Evolutionary conservation across 1,284 basidiomycete species (phyloP), one percentile per base, ranked within the genome.

Genomic region (Trametes sp.): DNA sequence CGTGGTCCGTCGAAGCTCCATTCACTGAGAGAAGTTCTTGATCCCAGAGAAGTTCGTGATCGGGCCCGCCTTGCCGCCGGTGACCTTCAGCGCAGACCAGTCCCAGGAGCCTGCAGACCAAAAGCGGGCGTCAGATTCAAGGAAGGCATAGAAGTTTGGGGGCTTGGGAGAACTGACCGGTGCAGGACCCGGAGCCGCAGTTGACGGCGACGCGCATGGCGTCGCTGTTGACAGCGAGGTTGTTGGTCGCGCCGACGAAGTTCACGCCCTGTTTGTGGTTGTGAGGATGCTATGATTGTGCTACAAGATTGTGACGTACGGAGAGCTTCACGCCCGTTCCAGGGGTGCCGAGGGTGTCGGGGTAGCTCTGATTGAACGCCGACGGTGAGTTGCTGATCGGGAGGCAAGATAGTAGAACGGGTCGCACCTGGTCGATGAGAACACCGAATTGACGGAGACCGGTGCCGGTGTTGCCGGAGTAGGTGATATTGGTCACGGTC

Each of bases 1-100:
- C n/a, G n/a, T n/a, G n/a, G n/a, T n/a, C n/a, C n/a, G n/a, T n/a
- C n/a, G n/a, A n/a, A n/a, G n/a, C n/a, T n/a, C n/a, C n/a, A n/a
- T 16, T 74, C 70, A 79, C 62, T 76, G 68, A 38, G 57, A 68
- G 70, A 77, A 82, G 44, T 76, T 75, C 33, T 38, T 55, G 57
- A 82, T 75, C 13, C 74, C 70, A 33, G 55, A 68, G 60, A 74
- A 77, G 67, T 83, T 82, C 14, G 52, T 76, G 56, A 77, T 76
- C n/a, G 68, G 64, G 62, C 83, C 81, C 10, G 69, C 67, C 33
- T 65, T 63, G 19, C 84, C 85, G 4, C 85, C 85, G 7, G 76
- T 76, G 9, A 80, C 78, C 54, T 76, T 72, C 52, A 88, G 76
- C 29, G 72, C 73, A 9, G 78, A 73, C 82, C 84, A 88, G 67